Evolutionary conservation across 179 eudicot species (phyloP).

Genomic region (Actinidia arguta): DNA sequence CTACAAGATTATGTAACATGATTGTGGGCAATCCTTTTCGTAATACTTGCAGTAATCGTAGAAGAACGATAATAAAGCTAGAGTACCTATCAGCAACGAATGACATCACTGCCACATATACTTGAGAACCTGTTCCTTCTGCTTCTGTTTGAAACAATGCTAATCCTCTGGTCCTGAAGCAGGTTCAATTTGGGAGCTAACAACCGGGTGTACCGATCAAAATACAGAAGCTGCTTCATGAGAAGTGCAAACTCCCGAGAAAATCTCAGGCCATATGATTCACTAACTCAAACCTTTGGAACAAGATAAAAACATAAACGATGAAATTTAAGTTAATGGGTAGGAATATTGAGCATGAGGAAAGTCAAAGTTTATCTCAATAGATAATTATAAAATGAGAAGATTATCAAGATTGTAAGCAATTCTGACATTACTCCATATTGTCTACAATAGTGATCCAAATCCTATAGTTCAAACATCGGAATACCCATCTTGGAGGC

Average conservation of each 20-base stretch:
- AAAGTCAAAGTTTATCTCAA: neutral
- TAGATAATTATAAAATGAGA: neutral
- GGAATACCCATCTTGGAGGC: too few species aligned
- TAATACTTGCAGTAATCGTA: neutral
- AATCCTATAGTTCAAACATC: too few species aligned
- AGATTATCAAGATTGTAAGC: too few species aligned
- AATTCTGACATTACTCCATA: too few species aligned
- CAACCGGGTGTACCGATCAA: slow-evolving; percentile 94
- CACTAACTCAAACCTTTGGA: slow-evolving; percentile 87
- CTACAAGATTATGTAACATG: neutral
- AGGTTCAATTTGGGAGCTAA: slow-evolving; percentile 96
- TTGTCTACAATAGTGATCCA: too few species aligned
- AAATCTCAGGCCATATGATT: slow-evolving; percentile 91
- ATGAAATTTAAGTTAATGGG: neutral
- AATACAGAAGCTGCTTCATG: slow-evolving; percentile 95
- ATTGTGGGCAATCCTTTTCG: neutral
- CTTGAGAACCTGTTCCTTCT: slow-evolving; percentile 19
- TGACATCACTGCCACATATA: neutral
- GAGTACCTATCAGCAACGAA: neutral
- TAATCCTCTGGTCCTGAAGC: slow-evolving; percentile 88
- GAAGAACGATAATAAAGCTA: neutral
- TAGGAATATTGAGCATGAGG: neutral
- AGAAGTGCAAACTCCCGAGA: slow-evolving; percentile 98
- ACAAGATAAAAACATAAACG: slow-evolving; percentile 15
- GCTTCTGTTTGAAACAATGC: slow-evolving; percentile 67